Base-by-base conservation (phyloP, 164 flowering plant genomes). In the Cinnamomum micranthum region DNA sequence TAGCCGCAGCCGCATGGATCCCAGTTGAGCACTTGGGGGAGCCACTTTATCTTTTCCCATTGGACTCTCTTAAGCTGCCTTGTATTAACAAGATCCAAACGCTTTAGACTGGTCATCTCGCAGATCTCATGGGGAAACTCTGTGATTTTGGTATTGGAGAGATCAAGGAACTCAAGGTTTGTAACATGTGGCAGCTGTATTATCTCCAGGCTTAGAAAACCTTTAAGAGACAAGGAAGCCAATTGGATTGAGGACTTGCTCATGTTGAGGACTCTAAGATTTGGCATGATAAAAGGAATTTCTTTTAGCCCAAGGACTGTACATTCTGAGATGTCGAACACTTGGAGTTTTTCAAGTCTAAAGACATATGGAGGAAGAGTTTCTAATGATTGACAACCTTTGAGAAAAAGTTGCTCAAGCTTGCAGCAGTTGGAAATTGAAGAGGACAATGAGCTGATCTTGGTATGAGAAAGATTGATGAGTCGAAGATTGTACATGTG, bases 121-220 rank as follows among this genome's bases (percentile, higher is more conserved):
- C 17, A 4, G 22, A 35, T 11, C 51, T 68, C 71, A 11, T 1
- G 0, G 35, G 71, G 55, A 51, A 68, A 68, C 14, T 68, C 71
- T 68, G 2, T 68, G 55, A 68, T 68, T 20, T 68, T 68, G 2
- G 71, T 68, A 25, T 22, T 51, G 4, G 71, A 68, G 52, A 68
- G 71, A 20, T 33, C 71, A 17, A 68, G 71, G 20, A 13, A n/a
- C 52, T 33, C 24, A 2, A 68, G 23, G 22, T 68, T 68, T 0
- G 7, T 33, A 33, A 68, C 0, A 17, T 0, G 0, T 68, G 20
- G 41, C 22, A 68, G 14, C 1, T 31, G 50, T 0, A 41, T n/a
- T 10, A 2, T 68, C 52, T 68, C 71, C 14, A 68, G 0, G 28
- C 52, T 68, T 0, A 11, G 2, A 11, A 12, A 24, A 41, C 52